Evolutionary conservation across 495 filamentous ascomycete genomes (phyloP).

Genomic region (Talaromyces borbonicus): DNA sequence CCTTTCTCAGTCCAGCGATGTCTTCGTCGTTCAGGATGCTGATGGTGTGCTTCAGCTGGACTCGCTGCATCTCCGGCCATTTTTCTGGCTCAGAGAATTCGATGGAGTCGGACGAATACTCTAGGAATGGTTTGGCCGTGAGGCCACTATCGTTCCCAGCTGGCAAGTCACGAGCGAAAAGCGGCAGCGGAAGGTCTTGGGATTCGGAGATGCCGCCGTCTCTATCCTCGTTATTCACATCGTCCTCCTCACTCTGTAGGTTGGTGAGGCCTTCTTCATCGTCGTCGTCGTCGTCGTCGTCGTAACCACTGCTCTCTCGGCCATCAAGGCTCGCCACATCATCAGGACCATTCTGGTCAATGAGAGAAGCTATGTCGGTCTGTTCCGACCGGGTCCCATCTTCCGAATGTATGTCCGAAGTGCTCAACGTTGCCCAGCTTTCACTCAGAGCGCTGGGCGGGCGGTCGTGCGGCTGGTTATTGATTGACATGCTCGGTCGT

Average conservation of each 20-base stretch:
- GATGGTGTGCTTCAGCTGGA: constrained; percentile 56
- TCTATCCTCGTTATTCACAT: constrained; percentile 18
- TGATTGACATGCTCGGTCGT: constrained; percentile 33
- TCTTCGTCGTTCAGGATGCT: constrained; percentile 45
- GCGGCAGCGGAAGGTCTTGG: constrained; percentile 30
- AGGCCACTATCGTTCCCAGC: constrained; percentile 34
- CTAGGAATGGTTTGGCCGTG: constrained; percentile 30
- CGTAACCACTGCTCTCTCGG: constrained; percentile 29
- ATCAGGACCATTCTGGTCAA: constrained; percentile 34
- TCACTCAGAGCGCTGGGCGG: constrained; percentile 28
- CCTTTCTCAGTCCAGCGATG: constrained; percentile 35
- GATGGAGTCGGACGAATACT: constrained; percentile 37
- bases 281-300: constrained; percentile 24
- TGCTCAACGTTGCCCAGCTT: constrained; percentile 40
- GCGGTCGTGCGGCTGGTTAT: constrained; percentile 18
- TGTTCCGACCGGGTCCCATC: constrained; percentile 37
- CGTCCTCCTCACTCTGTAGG: constrained; percentile 19
- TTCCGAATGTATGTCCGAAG: constrained; percentile 35
- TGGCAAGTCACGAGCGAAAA: constrained; percentile 24
- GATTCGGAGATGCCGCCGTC: constrained; percentile 27
- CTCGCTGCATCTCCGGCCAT: constrained; percentile 38
- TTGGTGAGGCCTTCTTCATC: constrained; percentile 23
- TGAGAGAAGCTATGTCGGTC: constrained; percentile 35
- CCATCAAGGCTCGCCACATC: constrained; percentile 40
- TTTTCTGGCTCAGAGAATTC: constrained; percentile 51